phyloP scores from a whole-genome alignment of 1,284 basidiomycete species.

The Tilletia setariae region DNA sequence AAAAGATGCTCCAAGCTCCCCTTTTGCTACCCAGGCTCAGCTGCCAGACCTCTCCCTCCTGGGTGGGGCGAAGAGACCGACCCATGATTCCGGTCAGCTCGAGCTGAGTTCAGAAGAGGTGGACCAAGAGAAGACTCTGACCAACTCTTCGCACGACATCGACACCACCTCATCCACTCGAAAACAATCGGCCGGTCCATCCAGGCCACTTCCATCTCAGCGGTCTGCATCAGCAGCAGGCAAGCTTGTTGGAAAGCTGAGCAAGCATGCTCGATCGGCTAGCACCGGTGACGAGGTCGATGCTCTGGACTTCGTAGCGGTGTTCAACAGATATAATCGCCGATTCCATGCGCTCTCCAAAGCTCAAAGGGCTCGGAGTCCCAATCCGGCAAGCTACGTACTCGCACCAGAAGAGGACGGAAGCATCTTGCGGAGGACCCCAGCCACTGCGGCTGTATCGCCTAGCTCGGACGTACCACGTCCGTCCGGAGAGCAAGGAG shows the following conservation, averaged over 20 bases:
- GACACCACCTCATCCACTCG: background rate
- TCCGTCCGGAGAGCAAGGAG: conserved; percentile 18
- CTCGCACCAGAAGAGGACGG: conserved; percentile 21
- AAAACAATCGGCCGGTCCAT: background rate
- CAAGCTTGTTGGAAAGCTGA: background rate
- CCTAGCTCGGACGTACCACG: conserved; percentile 6
- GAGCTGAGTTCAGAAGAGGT: conserved; percentile 13
- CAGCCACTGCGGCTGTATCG: conserved; percentile 4
- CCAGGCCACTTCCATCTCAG: too few species aligned
- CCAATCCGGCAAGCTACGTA: conserved; percentile 22
- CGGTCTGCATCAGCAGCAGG: too few species aligned
- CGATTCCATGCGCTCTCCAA: conserved; percentile 17
- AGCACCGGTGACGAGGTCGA: conserved; percentile 32
- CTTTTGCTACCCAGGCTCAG: conserved; percentile 20
- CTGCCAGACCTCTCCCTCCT: conserved; percentile 16
- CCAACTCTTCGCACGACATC: background rate
- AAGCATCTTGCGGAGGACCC: conserved; percentile 22
- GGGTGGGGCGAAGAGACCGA: background rate
- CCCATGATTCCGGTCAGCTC: conserved; percentile 12
- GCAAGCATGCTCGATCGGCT: conserved; percentile 13
- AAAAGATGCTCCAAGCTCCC: background rate
- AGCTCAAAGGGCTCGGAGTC: background rate
- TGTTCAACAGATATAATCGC: conserved; percentile 34
- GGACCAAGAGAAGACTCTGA: conserved; percentile 8
- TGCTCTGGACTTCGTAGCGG: conserved; percentile 39